Conservation (phyloP, 352 stramenopile species). For the Phytophthora pinifolia region DNA sequence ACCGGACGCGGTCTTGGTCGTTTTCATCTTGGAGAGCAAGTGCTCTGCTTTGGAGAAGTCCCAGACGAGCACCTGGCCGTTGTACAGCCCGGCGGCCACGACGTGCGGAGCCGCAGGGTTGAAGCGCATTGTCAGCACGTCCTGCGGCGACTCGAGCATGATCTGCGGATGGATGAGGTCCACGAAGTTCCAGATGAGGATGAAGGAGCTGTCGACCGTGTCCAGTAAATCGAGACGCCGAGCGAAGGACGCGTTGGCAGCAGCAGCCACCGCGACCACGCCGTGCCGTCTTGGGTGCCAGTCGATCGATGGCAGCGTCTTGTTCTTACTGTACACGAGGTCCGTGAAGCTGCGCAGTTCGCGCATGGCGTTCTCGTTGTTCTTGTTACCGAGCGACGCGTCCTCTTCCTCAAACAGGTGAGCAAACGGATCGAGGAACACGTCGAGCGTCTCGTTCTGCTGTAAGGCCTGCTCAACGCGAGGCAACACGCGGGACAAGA, state of each 20-base stretch:
- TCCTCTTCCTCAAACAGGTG: constrained; percentile 72
- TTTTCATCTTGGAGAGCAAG: constrained; percentile 56
- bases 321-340: constrained; percentile 94
- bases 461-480: constrained; percentile 76
- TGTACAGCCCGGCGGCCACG: constrained; percentile 80
- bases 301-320: constrained; percentile 85
- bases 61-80: constrained; percentile 92
- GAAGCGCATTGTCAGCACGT: constrained; percentile 88
- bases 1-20: constrained; percentile 32
- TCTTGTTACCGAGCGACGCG: constrained; percentile 61
- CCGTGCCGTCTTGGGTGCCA: constrained; percentile 91
- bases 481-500: constrained; percentile 64
- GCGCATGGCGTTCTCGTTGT: constrained; percentile 88
- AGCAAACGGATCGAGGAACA: constrained; percentile 81
- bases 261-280: constrained; percentile 85
- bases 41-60: constrained; percentile 85
- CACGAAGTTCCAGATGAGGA: constrained; percentile 94
- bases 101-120: constrained; percentile 88
- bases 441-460: constrained; percentile 86
- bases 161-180: constrained; percentile 94
- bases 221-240: constrained; percentile 77
- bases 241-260: constrained; percentile 78
- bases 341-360: constrained; percentile 93
- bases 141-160: constrained; percentile 91
- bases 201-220: constrained; percentile 85